Evolutionary conservation across 2,329 filamentous ascomycete species (phyloP), one percentile per base, ranked within the genome.

Genomic region (Epicoccum sorghinum): DNA sequence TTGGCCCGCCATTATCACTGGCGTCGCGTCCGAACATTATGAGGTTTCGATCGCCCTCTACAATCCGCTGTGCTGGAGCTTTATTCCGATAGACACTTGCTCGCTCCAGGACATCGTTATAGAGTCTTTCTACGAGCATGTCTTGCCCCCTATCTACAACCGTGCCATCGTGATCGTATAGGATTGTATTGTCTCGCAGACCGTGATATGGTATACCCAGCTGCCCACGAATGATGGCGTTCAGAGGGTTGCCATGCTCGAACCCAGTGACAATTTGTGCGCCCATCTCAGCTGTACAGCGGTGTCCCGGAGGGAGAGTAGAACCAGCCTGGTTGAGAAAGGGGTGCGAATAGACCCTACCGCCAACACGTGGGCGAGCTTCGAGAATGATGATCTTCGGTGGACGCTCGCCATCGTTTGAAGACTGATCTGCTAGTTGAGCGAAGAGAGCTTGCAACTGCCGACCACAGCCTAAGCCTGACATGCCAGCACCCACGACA

Each of bases 201-300:
- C 89, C 82, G 73, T 97, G 91, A 71, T 96, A 97, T 13, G 87
- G 87, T 18, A 99, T 82, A 24, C 89, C 90, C 43, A 99, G 82
- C 75, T 99, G 96, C 13, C 91, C 93, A 62, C 95, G 88, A 52
- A 99, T 87, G 55, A 99, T 86, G 43, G 93, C 86, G 71, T 97
- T 96, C 64, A 99, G 79, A 4, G 95, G 95, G 66, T 99, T 99
- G 14, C 96, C 96, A 61, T 91, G 86, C 62, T 98, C 92, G 71
- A 98, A 99, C 0, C 95, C 95, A 30, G 96, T 97, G 57, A 99
- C 92, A 56, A 99, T 98, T 82, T 99, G 96, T 50, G 93, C 95
- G 25, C 95, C 95, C 87, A 97, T 96, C 73, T 99, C 95, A 29
- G 91, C 95, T 18, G 93, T 98, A 68, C 89, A 89, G 45, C 77